These are phyloP conservation scores for Bruguiera gymnorhiza DNA, from an alignment of 345 rosid species.

Conservation along the genomic window DNA sequence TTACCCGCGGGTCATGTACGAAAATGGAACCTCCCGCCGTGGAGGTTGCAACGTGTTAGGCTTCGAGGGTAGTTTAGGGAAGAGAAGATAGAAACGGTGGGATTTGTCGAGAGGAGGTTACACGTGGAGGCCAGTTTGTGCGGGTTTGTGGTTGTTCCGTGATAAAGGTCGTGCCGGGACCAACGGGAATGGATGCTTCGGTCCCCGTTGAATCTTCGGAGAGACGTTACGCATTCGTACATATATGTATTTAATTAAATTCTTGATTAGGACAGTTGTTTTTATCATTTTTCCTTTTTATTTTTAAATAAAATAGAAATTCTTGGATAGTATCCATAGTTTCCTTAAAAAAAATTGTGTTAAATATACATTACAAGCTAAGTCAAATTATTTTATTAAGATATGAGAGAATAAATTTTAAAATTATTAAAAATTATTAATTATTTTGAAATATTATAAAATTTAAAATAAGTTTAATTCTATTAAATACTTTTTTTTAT, in stretches of 20 bases:
- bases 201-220: constrained; percentile 29
- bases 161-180: too few species aligned
- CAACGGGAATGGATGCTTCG: neutral
- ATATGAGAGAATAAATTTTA: too few species aligned
- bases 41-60: constrained; percentile 4
- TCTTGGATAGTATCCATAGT: too few species aligned
- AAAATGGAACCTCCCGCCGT: constrained; percentile 17
- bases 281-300: neutral
- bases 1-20: constrained; percentile 25
- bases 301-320: too few species aligned
- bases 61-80: constrained; percentile 12
- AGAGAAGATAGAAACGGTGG: neutral
- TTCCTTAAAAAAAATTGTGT: too few species aligned
- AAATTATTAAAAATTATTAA: too few species aligned
- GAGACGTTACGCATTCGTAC: constrained; percentile 53
- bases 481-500: too few species aligned
- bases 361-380: too few species aligned
- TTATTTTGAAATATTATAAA: too few species aligned
- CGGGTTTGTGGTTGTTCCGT: neutral
- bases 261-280: constrained; percentile 12
- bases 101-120: neutral
- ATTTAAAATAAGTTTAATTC: too few species aligned
- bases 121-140: constrained; percentile 26
- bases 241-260: constrained; percentile 8
- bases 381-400: too few species aligned